Conservation (phyloP, 2,329 filamentous ascomycete species). For the Cytospora piceae region DNA sequence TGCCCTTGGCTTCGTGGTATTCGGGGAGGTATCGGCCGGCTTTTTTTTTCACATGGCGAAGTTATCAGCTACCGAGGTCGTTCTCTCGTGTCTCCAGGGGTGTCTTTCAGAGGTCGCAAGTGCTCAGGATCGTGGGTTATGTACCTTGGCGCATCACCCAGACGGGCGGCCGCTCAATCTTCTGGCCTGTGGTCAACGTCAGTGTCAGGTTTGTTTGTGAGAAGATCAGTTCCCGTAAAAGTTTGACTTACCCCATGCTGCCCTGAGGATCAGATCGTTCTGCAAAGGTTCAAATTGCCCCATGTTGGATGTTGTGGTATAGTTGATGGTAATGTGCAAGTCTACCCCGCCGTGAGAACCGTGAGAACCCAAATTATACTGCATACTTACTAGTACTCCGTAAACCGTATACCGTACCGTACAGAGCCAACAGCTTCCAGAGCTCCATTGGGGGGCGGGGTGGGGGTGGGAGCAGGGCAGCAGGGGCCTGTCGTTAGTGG, state of each 20-base stretch:
- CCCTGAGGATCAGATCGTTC: slow-evolving; percentile 90
- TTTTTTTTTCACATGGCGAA: slow-evolving; percentile 42
- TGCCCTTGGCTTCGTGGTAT: slow-evolving; percentile 93
- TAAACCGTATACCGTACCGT: not conserved
- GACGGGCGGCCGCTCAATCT: slow-evolving; percentile 89
- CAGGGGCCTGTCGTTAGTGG: not conserved
- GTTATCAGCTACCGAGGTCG: slow-evolving; percentile 26
- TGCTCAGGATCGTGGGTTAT: slow-evolving; percentile 23
- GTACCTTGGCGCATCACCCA: slow-evolving; percentile 99
- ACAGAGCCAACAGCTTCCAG: not conserved
- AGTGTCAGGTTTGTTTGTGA: slow-evolving; percentile 9
- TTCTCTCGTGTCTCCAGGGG: not conserved
- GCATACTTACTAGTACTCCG: not conserved
- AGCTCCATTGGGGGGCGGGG: not conserved
- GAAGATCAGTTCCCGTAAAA: not conserved
- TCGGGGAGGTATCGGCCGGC: slow-evolving; percentile 96
- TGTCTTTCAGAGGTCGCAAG: slow-evolving; percentile 25
- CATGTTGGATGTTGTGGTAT: slow-evolving; percentile 22
- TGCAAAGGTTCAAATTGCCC: slow-evolving; percentile 74
- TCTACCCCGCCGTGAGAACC: slow-evolving; percentile 1
- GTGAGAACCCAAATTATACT: not conserved
- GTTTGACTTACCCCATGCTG: slow-evolving; percentile 75
- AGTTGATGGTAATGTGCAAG: not conserved
- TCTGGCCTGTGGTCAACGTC: slow-evolving; percentile 65
- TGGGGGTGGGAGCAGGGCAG: not conserved